phyloP scores from a whole-genome alignment of 2,329 filamentous ascomycete species.

The Fusarium albosuccineum region DNA sequence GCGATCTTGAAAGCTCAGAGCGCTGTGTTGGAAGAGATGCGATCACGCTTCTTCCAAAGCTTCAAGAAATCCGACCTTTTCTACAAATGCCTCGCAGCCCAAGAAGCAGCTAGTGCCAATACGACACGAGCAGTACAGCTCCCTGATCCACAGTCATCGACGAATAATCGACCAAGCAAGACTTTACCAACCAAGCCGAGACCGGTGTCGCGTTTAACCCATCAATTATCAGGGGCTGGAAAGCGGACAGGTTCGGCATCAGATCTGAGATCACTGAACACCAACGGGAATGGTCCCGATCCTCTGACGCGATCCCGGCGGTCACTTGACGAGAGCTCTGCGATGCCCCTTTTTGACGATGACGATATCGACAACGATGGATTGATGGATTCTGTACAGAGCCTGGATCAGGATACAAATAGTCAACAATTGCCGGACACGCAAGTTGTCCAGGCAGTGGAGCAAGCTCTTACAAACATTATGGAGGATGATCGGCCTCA shows the following conservation, averaged over 20 bases:
- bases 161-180: constrained; percentile 48
- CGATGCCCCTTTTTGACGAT: constrained; percentile 79
- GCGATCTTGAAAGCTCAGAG: constrained; percentile 88
- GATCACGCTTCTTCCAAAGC: constrained; percentile 80
- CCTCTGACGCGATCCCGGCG: constrained; percentile 63
- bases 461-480: constrained; percentile 91
- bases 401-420: constrained; percentile 75
- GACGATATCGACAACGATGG: constrained; percentile 81
- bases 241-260: constrained; percentile 62
- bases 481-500: constrained; percentile 81
- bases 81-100: constrained; percentile 94
- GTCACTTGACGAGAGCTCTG: constrained; percentile 75
- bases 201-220: constrained; percentile 58
- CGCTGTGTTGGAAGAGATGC: constrained; percentile 85
- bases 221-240: constrained; percentile 50
- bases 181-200: constrained; percentile 60
- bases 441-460: constrained; percentile 90
- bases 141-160: constrained; percentile 42
- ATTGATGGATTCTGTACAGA: constrained; percentile 79
- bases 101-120: constrained; percentile 71
- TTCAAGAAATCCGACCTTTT: constrained; percentile 96
- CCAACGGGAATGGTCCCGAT: constrained; percentile 57
- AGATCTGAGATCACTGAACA: constrained; percentile 58
- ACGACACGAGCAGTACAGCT: constrained; percentile 38
- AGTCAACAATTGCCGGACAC: constrained; percentile 75